Conservation (phyloP, 768 basidiomycete genomes). For the Leccinum broughii region DNA sequence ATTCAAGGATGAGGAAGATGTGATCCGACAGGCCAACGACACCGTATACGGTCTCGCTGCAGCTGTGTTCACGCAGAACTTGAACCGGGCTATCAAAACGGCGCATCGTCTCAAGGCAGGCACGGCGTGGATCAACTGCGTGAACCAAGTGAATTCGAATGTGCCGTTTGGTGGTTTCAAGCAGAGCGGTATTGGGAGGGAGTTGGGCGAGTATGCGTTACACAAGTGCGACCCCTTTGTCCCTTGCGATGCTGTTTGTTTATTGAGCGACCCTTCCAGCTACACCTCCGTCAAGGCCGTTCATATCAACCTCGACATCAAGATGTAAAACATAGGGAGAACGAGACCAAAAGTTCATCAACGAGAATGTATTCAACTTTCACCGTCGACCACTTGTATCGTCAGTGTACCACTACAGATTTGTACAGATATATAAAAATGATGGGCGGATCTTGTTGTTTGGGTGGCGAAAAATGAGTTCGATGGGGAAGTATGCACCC, state of each 20-base stretch:
- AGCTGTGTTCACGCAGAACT: conserved; percentile 79
- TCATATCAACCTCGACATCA: conserved; percentile 49
- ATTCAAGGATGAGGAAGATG: conserved; percentile 70
- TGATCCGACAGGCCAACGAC: conserved; percentile 78
- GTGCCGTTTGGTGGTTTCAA: conserved; percentile 89
- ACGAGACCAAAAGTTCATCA: not conserved
- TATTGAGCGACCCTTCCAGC: conserved; percentile 2
- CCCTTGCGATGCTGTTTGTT: not conserved
- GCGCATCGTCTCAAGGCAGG: conserved; percentile 81
- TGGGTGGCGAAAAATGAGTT: not conserved
- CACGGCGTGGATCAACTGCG: conserved; percentile 64
- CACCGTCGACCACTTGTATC: not conserved
- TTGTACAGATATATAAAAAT: not conserved
- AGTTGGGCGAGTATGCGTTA: conserved; percentile 75
- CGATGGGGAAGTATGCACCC: not conserved
- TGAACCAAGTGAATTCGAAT: conserved; percentile 31
- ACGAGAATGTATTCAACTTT: not conserved
- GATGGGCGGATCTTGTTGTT: not conserved
- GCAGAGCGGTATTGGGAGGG: conserved; percentile 78
- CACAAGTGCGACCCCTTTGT: conserved; percentile 40
- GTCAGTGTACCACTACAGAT: not conserved
- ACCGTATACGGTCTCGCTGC: conserved; percentile 85
- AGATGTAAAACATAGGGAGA: conserved; percentile 11
- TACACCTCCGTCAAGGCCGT: conserved; percentile 27
- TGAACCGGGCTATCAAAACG: conserved; percentile 70